Percentiles rank a stretch among this genome's conserved stretches.
phyloP scores from a whole-genome alignment of 1,139 yeast genomes.

The Diutina ranongensis region DNA sequence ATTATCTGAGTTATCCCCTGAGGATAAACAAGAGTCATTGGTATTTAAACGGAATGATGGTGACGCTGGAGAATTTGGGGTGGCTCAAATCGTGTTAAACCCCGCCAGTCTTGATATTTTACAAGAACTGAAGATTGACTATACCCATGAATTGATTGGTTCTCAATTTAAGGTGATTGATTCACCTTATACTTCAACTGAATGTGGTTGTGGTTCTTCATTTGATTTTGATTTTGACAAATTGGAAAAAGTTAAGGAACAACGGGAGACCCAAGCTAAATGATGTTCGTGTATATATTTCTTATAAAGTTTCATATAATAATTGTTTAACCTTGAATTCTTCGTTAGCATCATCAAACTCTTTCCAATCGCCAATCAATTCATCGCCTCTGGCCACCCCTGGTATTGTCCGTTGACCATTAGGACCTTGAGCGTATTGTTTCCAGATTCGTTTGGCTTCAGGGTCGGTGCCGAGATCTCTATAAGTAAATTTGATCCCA shows the following conservation, averaged over 20 bases:
- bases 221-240: constrained; percentile 65
- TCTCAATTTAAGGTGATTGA: constrained; percentile 86
- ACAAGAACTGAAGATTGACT: constrained; percentile 80
- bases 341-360: constrained; percentile 75
- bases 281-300: neutral
- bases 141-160: constrained; percentile 88
- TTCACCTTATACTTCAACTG: constrained; percentile 80
- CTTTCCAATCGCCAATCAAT: constrained; percentile 73
- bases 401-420: constrained; percentile 48
- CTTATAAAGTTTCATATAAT: constrained; percentile 37
- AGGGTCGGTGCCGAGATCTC: constrained; percentile 83
- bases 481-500: constrained; percentile 51
- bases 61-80: constrained; percentile 9
- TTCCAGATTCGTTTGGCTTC: constrained; percentile 83
- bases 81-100: constrained; percentile 65
- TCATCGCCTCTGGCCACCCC: constrained; percentile 93
- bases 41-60: constrained; percentile 53
- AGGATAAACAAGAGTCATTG: constrained; percentile 21
- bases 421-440: constrained; percentile 51
- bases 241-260: neutral
- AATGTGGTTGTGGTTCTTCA: constrained; percentile 96
- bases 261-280: neutral
- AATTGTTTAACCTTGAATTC: constrained; percentile 58
- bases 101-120: constrained; percentile 70
- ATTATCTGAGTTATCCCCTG: constrained; percentile 27